These are phyloP conservation scores for Pythium diclinum DNA, from an alignment of 352 stramenopile genomes.

Conservation along the genomic window DNA sequence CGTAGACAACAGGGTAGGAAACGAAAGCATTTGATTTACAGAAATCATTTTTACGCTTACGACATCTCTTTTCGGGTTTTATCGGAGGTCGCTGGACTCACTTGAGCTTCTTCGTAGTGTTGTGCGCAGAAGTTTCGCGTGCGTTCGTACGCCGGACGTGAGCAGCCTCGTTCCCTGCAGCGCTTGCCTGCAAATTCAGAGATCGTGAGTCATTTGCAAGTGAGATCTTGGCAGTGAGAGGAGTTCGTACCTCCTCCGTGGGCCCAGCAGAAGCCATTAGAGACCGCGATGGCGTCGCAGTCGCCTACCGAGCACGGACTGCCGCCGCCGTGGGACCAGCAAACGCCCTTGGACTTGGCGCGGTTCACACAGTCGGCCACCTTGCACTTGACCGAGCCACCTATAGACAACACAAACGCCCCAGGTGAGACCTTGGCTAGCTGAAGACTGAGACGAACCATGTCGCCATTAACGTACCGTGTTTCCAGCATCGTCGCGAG, in stretches of 20 bases:
- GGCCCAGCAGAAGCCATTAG: slow-evolving; percentile 38
- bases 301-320: slow-evolving; percentile 43
- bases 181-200: slow-evolving; percentile 34
- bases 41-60: no score
- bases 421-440: no score
- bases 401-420: no score
- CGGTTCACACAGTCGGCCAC: slow-evolving; percentile 53
- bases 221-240: no score
- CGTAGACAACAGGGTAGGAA: no score
- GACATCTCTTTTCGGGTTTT: no score
- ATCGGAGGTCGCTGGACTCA: no score
- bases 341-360: slow-evolving; percentile 60
- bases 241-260: slow-evolving; percentile 14
- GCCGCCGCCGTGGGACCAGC: slow-evolving; percentile 57
- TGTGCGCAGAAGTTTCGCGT: slow-evolving; percentile 35
- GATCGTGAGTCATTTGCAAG: no score
- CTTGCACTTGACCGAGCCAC: slow-evolving; percentile 49
- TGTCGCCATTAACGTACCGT: slow-evolving; percentile 23
- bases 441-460: no score
- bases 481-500: slow-evolving; percentile 48
- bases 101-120: no score
- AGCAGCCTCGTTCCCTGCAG: slow-evolving; percentile 42
- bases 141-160: slow-evolving; percentile 56
- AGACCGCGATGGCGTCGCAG: slow-evolving; percentile 58
- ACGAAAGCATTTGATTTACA: no score